Evolutionary conservation across 148 eudicot species (phyloP), one percentile per base, ranked within the genome.

Genomic region (Rhododendron ferrugineum): DNA sequence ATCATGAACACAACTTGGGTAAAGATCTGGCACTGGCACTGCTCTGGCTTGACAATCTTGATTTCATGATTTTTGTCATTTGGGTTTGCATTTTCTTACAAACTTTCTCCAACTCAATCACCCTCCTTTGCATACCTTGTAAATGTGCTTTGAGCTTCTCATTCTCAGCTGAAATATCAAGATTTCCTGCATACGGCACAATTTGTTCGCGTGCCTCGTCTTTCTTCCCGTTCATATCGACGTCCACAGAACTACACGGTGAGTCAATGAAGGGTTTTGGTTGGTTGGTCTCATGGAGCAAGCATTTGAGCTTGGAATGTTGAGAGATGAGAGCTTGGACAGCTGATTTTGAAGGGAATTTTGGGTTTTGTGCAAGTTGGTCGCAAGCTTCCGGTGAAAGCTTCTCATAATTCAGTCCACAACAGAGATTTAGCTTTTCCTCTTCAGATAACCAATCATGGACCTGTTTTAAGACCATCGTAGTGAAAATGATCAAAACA

Each of bases 61-160:
- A 88, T 89, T 90, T 95, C 87, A 68, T 88, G 87, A 94, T 91
- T 84, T 93, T 95, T 23, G 91, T 82, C 94, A 94, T 94, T 80
- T 94, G 97, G 76, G 73, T 73, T 85, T 95, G 93, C 97, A 95
- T 94, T 85, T 91, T 92, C 86, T 80, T 84, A 73, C 98, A 95
- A 82, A 88, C 91, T 84, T 93, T 91, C 87, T 94, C 98, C 88
- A 95, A 84, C 86, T 95, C 94, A 44, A 89, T 68, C 56, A 95
- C 98, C 82, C 97, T 89, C 82, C 91, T 88, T 44, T 93, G 95
- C 98, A 94, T 93, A 44, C 95, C 93, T 82, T 91, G 92, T 58
- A 94, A 83, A 78, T 92, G 91, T 78, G 89, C 88, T 80, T 82
- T 89, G n/a, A 94, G 90, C 84, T 90, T 91, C 88, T 92, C 91